phyloP scores from a whole-genome alignment of 164 flowering plant genomes.

The Berberis thunbergii region DNA sequence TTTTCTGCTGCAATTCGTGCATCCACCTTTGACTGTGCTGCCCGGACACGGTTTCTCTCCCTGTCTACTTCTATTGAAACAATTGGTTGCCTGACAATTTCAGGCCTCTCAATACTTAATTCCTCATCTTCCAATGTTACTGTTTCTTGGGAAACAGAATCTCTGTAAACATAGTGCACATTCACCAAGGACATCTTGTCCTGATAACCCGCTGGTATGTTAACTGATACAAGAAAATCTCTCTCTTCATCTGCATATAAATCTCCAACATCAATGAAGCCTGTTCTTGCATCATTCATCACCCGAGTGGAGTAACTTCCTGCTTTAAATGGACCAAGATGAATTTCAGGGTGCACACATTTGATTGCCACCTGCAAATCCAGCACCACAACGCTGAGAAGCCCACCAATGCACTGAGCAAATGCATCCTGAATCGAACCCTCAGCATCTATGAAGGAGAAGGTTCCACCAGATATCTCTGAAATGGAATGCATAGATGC shows the following conservation, averaged over 20 bases:
- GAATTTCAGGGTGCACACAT: slow-evolving; percentile 40
- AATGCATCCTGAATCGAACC: slow-evolving; percentile 89
- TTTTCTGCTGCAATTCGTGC: slow-evolving; percentile 68
- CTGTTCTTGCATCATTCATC: slow-evolving; percentile 27
- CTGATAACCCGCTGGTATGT: slow-evolving; percentile 42
- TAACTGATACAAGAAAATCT: slow-evolving; percentile 57
- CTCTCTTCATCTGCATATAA: slow-evolving; percentile 94
- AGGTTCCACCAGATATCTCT: slow-evolving; percentile 90
- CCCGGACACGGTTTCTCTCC: slow-evolving; percentile 65
- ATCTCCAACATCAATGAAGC: slow-evolving; percentile 61
- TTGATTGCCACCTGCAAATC: slow-evolving; percentile 48
- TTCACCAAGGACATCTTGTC: slow-evolving; percentile 37
- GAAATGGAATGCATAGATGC: slow-evolving; percentile 81
- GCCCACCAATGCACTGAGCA: slow-evolving; percentile 97
- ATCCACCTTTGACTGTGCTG: slow-evolving; percentile 74
- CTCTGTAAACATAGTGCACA: slow-evolving; percentile 49
- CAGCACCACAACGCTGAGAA: slow-evolving; percentile 80
- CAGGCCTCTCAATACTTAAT: slow-evolving; percentile 53
- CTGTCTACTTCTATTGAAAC: slow-evolving; percentile 80
- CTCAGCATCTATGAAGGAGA: slow-evolving; percentile 90
- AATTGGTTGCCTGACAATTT: slow-evolving; percentile 15
- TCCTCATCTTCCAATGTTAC: slow-evolving; percentile 28
- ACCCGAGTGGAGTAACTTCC: slow-evolving; percentile 60
- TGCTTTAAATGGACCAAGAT: slow-evolving; percentile 48
- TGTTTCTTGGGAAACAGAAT: slow-evolving; percentile 44